These are phyloP conservation scores for Butyriboletus appendiculatus DNA, from an alignment of 1,284 basidiomycete genomes.

Conservation along the genomic window DNA sequence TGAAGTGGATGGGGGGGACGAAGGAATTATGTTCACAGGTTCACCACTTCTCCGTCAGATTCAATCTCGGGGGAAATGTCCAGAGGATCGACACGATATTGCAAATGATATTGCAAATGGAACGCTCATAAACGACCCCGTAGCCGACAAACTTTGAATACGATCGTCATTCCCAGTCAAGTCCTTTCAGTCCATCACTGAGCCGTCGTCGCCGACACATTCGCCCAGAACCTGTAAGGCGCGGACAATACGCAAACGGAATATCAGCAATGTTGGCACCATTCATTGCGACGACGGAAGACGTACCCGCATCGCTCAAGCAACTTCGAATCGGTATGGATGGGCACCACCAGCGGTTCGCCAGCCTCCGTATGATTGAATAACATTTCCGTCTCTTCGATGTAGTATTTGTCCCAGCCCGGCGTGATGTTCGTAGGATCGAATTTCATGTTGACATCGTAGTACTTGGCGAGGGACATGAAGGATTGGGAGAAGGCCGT, in stretches of 20 bases:
- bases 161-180: neutral
- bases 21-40: neutral
- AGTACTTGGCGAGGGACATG: slow-evolving; percentile 19
- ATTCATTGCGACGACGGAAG: neutral
- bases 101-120: too few species aligned
- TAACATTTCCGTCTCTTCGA: slow-evolving; percentile 27
- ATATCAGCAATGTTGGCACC: neutral
- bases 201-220: neutral
- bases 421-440: slow-evolving; percentile 28
- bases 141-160: neutral
- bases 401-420: slow-evolving; percentile 17
- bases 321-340: slow-evolving; percentile 16
- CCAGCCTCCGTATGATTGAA: slow-evolving; percentile 27
- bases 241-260: neutral
- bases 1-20: too few species aligned
- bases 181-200: neutral
- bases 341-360: slow-evolving; percentile 13
- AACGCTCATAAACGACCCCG: neutral
- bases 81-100: neutral
- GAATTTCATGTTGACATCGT: slow-evolving; percentile 24
- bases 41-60: neutral
- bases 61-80: neutral
- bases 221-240: slow-evolving; percentile 5
- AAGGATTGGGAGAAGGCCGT: slow-evolving; percentile 30
- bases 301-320: slow-evolving; percentile 28